Evolutionary conservation across 352 stramenopile genomes (phyloP), one percentile per base, ranked within the genome.

Genomic region (Phytophthora ramorum): DNA sequence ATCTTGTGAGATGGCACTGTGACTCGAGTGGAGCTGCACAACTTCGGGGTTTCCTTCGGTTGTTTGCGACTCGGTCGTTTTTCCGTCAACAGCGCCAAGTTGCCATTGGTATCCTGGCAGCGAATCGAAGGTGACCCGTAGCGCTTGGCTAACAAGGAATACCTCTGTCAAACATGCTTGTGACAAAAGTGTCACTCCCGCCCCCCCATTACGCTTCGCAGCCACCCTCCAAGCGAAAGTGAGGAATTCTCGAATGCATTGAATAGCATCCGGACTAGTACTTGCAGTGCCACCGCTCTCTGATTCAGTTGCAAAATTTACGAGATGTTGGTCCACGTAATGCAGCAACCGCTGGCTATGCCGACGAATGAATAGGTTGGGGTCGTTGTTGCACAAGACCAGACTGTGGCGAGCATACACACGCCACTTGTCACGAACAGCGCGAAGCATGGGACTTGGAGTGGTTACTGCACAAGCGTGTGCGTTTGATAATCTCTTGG

Each of bases 331-430:
- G 7, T 71, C 66, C 32, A 78, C 71, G 3, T 20, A 65, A 34
- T 62, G 58, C 13, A 67, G 40, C 28, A 72, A 45, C 26, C 58
- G 49, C 44, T 62, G 52, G 43, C 45, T 71, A 32, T 78, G 67
- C 2, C 63, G 73, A 14, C 78, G 73, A 16, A 85, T 55, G 20
- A 85, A 87, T 12, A 72, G 37, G 37, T 91, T 91, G 1, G 74
- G 80, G 41, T 91, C 83, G 44, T 86, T 85, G 28, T 75, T 79
- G 16, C 72, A 82, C 8, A 91, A 5, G 2, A 61, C 62, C 1
- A 88, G 51, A 16, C 56, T 78, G 19, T 72, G 57, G 5, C 62
- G 70, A 22, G 71, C 57, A 22, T 85, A 63, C 9, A 76, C 44
- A 1, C 46, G 59, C 78, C 83, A 89, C 20, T 75, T 61, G 2